Percentiles rank a stretch among this genome's conserved stretches.
Conservation (phyloP, 2,329 filamentous ascomycete species). For the Dactylellina parvicollis region DNA sequence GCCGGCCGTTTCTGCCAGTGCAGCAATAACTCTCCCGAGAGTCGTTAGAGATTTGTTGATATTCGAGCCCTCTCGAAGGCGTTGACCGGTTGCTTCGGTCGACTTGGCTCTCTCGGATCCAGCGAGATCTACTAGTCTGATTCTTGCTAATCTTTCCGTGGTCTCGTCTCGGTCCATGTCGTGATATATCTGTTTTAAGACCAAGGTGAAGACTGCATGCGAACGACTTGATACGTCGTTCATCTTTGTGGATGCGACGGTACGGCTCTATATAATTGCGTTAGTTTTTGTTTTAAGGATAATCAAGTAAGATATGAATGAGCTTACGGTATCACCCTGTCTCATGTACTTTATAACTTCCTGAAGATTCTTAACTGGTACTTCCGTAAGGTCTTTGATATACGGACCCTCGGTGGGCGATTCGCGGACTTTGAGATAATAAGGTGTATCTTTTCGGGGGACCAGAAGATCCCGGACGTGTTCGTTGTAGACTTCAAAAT, state of each 20-base stretch:
- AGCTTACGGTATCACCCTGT: slow-evolving; percentile 73
- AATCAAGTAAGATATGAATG: not conserved
- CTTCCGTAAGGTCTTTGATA: slow-evolving; percentile 94
- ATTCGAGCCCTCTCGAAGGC: slow-evolving; percentile 92
- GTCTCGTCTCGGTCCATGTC: slow-evolving; percentile 98
- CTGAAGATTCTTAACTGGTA: slow-evolving; percentile 83
- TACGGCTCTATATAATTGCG: slow-evolving; percentile 70
- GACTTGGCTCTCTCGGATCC: slow-evolving; percentile 94
- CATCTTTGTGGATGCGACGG: slow-evolving; percentile 96
- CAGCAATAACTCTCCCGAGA: slow-evolving; percentile 92
- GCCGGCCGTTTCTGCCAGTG: slow-evolving; percentile 79
- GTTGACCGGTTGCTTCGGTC: slow-evolving; percentile 90
- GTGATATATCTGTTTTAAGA: slow-evolving; percentile 97
- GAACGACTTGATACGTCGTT: slow-evolving; percentile 97
- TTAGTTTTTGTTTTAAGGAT: slow-evolving; percentile 45
- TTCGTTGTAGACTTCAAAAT: slow-evolving; percentile 99
- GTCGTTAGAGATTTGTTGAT: slow-evolving; percentile 99
- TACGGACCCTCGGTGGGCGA: slow-evolving; percentile 95
- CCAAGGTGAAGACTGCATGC: slow-evolving; percentile 97
- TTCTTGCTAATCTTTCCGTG: slow-evolving; percentile 91
- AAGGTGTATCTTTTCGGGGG: slow-evolving; percentile 78
- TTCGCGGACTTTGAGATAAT: slow-evolving; percentile 97
- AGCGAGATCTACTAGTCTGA: slow-evolving; percentile 92
- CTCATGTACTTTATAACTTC: slow-evolving; percentile 94
- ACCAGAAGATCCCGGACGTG: slow-evolving; percentile 94